Percentiles rank a stretch among this genome's conserved stretches.
Evolutionary conservation across 23 red algal genomes (phyloP).

Genomic region (Gracilaria vermiculophylla): DNA sequence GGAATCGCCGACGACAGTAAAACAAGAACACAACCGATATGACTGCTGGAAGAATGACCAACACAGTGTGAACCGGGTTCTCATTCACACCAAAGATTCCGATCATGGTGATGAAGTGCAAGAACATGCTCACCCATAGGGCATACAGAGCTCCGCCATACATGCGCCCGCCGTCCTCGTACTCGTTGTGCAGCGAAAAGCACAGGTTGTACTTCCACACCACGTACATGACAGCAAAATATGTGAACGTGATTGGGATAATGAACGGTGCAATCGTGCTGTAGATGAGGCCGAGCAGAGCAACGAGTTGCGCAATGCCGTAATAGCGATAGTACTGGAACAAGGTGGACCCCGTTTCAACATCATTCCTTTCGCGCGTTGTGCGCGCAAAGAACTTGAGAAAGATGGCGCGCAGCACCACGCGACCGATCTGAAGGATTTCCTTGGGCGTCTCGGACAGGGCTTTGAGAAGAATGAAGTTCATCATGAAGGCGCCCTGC

Average conservation of each 20-base stretch:
- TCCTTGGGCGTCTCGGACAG: slow-evolving; percentile 31
- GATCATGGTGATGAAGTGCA: slow-evolving; percentile 65
- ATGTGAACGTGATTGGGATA: background rate
- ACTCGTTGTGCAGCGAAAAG: slow-evolving; percentile 58
- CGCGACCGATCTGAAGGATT: slow-evolving; percentile 57
- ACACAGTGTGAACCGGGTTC: slow-evolving; percentile 27
- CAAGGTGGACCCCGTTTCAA: slow-evolving; percentile 31
- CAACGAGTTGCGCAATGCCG: slow-evolving; percentile 44
- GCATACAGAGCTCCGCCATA: slow-evolving; percentile 56
- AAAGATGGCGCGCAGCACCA: slow-evolving; percentile 26
- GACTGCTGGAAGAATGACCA: slow-evolving; percentile 42
- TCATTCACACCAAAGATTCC: slow-evolving; percentile 69
- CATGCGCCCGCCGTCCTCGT: slow-evolving; percentile 67
- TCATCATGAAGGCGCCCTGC: slow-evolving; percentile 72
- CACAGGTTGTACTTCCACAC: slow-evolving; percentile 70
- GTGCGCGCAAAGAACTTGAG: slow-evolving; percentile 59
- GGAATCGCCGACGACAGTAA: slow-evolving; percentile 21
- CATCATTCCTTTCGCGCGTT: slow-evolving; percentile 51
- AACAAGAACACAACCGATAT: slow-evolving; percentile 52
- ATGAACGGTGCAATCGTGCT: slow-evolving; percentile 71
- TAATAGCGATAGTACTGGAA: slow-evolving; percentile 53
- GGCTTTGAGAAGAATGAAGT: slow-evolving; percentile 61
- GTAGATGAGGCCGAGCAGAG: slow-evolving; percentile 64
- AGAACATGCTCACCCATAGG: slow-evolving; percentile 42
- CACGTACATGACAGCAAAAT: slow-evolving; percentile 64